Conservation (phyloP, 495 filamentous ascomycete genomes). For the Letharia lupina region DNA sequence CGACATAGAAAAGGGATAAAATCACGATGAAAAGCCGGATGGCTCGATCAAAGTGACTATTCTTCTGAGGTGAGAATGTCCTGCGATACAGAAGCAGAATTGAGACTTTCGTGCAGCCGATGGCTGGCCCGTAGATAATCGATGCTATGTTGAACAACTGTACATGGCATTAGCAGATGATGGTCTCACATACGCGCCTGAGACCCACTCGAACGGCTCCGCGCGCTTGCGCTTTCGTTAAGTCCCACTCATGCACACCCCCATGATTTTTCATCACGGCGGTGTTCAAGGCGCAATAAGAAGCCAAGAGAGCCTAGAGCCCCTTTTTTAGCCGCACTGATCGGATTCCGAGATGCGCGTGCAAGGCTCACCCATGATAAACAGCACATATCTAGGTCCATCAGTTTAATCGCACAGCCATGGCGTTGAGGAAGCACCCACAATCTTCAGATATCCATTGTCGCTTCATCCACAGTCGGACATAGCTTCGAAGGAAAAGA, state of each 20-base stretch:
- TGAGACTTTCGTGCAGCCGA: conserved; percentile 35
- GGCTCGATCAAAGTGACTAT: conserved; percentile 27
- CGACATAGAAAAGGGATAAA: conserved; percentile 30
- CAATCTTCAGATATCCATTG: conserved; percentile 30
- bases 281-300: conserved; percentile 16
- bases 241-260: conserved; percentile 32
- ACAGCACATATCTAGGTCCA: conserved; percentile 12
- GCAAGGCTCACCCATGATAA: conserved; percentile 18
- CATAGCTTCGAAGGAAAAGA: conserved; percentile 22
- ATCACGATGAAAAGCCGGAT: conserved; percentile 31
- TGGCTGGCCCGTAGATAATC: conserved; percentile 33
- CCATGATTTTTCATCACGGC: conserved; percentile 24
- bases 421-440: conserved; percentile 8
- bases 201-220: conserved; percentile 25
- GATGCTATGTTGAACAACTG: conserved; percentile 33
- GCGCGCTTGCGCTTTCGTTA: conserved; percentile 22
- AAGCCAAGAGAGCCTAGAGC: conserved; percentile 15
- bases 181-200: conserved; percentile 1
- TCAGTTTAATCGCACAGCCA: not conserved
- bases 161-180: conserved; percentile 8
- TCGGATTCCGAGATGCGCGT: not conserved
- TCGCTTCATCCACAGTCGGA: conserved; percentile 25
- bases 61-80: conserved; percentile 31
- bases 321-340: not conserved
- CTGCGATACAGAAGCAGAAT: conserved; percentile 36